These are phyloP conservation scores for Penicillium silybi DNA, from an alignment of 495 filamentous ascomycete species.

Conservation along the genomic window DNA sequence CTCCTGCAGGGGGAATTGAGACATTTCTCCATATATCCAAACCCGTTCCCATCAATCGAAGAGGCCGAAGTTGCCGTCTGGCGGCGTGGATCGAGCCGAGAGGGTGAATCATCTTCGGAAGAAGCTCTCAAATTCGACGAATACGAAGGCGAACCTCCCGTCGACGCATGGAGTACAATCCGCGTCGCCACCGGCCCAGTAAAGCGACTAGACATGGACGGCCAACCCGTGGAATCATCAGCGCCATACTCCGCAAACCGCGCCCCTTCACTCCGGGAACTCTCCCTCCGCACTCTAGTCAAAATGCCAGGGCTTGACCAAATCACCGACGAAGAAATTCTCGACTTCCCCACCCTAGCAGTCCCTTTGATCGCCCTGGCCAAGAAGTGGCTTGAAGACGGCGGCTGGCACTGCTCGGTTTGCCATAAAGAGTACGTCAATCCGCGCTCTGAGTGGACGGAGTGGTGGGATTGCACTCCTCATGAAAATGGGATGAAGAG, in stretches of 20 bases:
- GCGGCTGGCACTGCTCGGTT: conserved; percentile 55
- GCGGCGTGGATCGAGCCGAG: conserved; percentile 20
- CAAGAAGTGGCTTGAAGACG: conserved; percentile 42
- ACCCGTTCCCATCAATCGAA: conserved; percentile 42
- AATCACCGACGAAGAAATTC: conserved; percentile 35
- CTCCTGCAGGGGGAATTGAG: conserved; percentile 49
- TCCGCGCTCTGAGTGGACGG: conserved; percentile 64
- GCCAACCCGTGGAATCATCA: conserved; percentile 20
- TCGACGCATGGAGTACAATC: conserved; percentile 38
- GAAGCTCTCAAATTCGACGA: conserved; percentile 16
- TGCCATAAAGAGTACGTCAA: conserved; percentile 57
- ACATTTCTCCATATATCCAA: conserved; percentile 44
- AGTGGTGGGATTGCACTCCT: conserved; percentile 61
- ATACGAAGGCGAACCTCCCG: conserved; percentile 29
- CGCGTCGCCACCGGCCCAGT: conserved; percentile 46
- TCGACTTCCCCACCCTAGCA: conserved; percentile 40
- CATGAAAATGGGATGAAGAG: conserved; percentile 44
- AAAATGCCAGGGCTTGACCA: conserved; percentile 41
- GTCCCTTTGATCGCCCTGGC: conserved; percentile 37
- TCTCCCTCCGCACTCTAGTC: conserved; percentile 49
- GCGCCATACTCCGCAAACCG: background rate
- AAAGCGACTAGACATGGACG: conserved; percentile 43
- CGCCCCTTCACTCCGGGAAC: conserved; percentile 56
- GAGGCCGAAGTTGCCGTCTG: conserved; percentile 33
- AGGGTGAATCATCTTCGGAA: background rate